Percentiles rank a stretch among this genome's conserved stretches.
These are phyloP conservation scores for Botrytis cinerea DNA, from an alignment of 2,329 filamentous ascomycete genomes.

Conservation along the genomic window DNA sequence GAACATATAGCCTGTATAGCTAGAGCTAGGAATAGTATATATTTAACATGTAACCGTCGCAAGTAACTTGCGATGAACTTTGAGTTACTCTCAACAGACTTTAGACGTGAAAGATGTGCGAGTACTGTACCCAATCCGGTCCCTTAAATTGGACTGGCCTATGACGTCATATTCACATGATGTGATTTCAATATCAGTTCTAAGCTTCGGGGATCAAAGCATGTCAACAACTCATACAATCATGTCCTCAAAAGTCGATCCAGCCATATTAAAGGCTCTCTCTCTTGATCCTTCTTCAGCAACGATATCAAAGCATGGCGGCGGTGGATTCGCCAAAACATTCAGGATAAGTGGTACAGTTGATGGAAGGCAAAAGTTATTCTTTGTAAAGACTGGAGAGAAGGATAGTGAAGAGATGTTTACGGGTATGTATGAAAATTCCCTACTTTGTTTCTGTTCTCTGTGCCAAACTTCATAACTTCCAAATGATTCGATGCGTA, in stretches of 20 bases:
- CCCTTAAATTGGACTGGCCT: neutral
- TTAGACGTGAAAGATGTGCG: neutral
- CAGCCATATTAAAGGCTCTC: conserved; percentile 62
- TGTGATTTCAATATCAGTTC: neutral
- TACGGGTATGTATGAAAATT: conserved; percentile 53
- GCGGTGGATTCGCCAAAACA: conserved; percentile 69
- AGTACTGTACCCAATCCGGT: neutral
- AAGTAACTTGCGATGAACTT: neutral
- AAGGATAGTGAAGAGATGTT: conserved; percentile 71
- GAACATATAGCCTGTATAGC: conserved; percentile 8
- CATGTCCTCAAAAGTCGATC: conserved; percentile 57
- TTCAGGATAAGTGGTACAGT: conserved; percentile 55
- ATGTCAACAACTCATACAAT: neutral
- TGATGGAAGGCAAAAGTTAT: conserved; percentile 44
- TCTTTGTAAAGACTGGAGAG: conserved; percentile 71
- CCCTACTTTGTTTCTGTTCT: neutral
- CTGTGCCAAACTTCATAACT: conserved; percentile 8
- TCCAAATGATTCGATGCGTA: neutral
- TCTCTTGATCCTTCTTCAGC: conserved; percentile 52
- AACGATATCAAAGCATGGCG: conserved; percentile 61
- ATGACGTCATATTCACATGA: conserved; percentile 23
- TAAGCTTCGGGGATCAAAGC: neutral
- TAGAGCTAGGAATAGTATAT: neutral
- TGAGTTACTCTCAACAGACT: neutral
- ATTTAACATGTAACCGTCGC: neutral